These are phyloP conservation scores for Eustoma russellianum DNA, from an alignment of 257 asterid species.

Conservation along the genomic window DNA sequence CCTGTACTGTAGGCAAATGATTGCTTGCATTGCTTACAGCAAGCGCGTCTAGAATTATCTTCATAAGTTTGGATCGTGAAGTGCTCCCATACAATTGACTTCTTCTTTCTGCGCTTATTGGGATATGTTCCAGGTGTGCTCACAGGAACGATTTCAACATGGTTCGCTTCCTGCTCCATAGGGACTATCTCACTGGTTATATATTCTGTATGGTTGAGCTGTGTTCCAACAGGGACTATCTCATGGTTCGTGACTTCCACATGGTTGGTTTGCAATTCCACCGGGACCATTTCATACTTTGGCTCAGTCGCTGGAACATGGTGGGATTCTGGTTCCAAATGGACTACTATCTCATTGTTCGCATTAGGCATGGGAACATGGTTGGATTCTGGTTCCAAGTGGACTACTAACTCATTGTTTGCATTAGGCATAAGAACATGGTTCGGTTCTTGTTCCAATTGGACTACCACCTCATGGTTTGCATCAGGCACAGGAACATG, in stretches of 20 bases:
- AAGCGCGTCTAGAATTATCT: constrained; percentile 74
- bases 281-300: too few species aligned
- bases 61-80: constrained; percentile 79
- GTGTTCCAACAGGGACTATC: constrained; percentile 48
- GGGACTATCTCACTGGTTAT: constrained; percentile 45
- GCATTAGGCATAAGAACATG: too few species aligned
- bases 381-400: too few species aligned
- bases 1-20: constrained; percentile 97
- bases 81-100: constrained; percentile 96
- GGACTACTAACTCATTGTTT: too few species aligned
- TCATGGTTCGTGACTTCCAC: constrained; percentile 25
- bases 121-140: constrained; percentile 19
- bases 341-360: too few species aligned
- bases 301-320: too few species aligned
- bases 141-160: constrained; percentile 21
- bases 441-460: too few species aligned
- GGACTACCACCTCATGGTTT: too few species aligned
- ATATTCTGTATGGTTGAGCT: constrained; percentile 23
- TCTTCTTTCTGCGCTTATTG: constrained; percentile 70
- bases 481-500: too few species aligned
- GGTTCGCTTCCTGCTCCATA: constrained; percentile 37
- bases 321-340: too few species aligned
- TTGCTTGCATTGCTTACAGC: constrained; percentile 96
- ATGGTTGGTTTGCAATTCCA: too few species aligned
- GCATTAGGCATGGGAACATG: too few species aligned